Evolutionary conservation across 2,329 filamentous ascomycete species (phyloP), one percentile per base, ranked within the genome.

Genomic region (Zalaria sp.): DNA sequence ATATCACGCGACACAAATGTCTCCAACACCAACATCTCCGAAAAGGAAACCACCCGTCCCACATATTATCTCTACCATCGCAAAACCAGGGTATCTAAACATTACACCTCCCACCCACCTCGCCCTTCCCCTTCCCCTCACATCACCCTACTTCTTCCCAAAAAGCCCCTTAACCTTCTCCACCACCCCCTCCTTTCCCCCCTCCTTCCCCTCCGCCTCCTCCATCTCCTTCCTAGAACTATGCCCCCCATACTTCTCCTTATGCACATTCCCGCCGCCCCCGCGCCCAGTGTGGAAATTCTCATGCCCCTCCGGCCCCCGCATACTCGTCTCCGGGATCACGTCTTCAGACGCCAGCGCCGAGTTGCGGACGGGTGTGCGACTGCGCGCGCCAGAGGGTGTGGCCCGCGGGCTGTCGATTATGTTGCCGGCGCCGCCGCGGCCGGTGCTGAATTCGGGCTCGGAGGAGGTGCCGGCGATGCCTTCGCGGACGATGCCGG

Each of bases 271-370:
- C 27, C 66, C 66, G 31, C 57, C 59, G 8, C 66, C 66, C 27
- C 66, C 66, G 11, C 66, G 59, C 58, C 66, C 66, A 5, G 66
- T 68, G 50, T 68, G 66, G 47, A 62, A 69, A 46, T 68, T 64
- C 26, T 66, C 63, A 34, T 62, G 54, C 34, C 58, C 58, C 35
- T 41, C 47, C 34, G 39, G 42, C 7, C 37, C 41, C 35, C 64
- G 55, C 37, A 62, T 54, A 10, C 62, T 58, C 25, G 59, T 58
- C 49, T 69, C 66, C 25, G 66, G 66, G 9, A 69, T 58, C 38
- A 62, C 49, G 43, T 69, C 65, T 39, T 58, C 48, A 5, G 62
- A 61, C 10, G 52, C 50, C 38, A 27, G 18, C 18, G 18, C 18
- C 18, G 18, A 18, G 18, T 34, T 32, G 31, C 43, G 34, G 52